A percentile compares a stretch with the other conserved stretches of the same genome.
phyloP scores from a whole-genome alignment of 2,329 filamentous ascomycete genomes.

The Sporothrix luriei region DNA sequence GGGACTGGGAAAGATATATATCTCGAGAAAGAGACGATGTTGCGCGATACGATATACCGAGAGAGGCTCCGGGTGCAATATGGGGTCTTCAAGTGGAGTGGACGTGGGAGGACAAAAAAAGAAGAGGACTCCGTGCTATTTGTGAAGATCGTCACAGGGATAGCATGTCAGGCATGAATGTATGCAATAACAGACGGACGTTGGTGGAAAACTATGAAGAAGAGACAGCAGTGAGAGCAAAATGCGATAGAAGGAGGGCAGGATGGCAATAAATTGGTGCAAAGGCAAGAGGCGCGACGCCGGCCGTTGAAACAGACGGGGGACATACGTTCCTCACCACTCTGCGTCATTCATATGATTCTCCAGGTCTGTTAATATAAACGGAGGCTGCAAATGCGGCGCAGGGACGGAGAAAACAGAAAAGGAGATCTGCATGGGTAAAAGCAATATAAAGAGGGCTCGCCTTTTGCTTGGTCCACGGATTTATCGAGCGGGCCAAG shows the following conservation, averaged over 20 bases:
- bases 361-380: neutral
- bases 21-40: neutral
- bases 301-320: constrained; percentile 2
- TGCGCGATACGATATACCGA: neutral
- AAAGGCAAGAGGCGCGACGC: neutral
- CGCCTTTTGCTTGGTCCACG: constrained; percentile 9
- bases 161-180: neutral
- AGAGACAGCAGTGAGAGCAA: neutral
- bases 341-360: neutral
- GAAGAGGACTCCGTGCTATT: neutral
- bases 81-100: neutral
- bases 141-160: neutral
- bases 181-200: constrained; percentile 7
- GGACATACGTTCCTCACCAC: constrained; percentile 12
- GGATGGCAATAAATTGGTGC: neutral
- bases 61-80: constrained; percentile 14
- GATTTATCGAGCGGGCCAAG: neutral
- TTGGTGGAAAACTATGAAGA: neutral
- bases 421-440: neutral
- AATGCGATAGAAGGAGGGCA: neutral
- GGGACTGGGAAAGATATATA: neutral
- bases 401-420: constrained; percentile 5
- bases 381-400: constrained; percentile 18
- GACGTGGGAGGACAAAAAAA: neutral
- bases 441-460: constrained; percentile 19